These are phyloP conservation scores for Cladorrhinum samala DNA, from an alignment of 495 filamentous ascomycete genomes.

Conservation along the genomic window DNA sequence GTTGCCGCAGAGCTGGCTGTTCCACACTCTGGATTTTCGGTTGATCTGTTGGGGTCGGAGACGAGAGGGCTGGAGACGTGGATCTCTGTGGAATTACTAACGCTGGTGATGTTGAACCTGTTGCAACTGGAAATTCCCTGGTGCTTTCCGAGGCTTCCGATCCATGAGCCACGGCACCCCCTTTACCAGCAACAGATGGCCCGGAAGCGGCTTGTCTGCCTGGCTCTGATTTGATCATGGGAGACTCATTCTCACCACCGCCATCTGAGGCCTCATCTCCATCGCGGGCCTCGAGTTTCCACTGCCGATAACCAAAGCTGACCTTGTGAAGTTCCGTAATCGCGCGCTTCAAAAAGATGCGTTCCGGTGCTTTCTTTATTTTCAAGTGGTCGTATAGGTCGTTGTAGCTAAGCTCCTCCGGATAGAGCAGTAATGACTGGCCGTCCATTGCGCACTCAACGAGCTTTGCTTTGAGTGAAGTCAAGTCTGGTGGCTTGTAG, in stretches of 20 bases:
- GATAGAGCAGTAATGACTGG: constrained; percentile 48
- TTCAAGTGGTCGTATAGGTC: constrained; percentile 26
- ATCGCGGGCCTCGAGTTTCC: constrained; percentile 15
- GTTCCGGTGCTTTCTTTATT: constrained; percentile 30
- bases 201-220: too few species aligned
- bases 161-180: too few species aligned
- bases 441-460: constrained; percentile 58
- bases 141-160: too few species aligned
- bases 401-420: constrained; percentile 16
- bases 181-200: too few species aligned
- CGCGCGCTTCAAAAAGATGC: constrained; percentile 25
- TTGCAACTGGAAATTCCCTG: background rate
- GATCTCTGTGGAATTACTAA: background rate
- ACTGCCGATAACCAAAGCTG: constrained; percentile 28
- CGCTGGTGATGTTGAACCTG: background rate
- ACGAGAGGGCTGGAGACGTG: background rate
- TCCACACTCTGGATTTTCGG: background rate
- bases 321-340: constrained; percentile 24
- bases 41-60: background rate
- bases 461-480: constrained; percentile 46
- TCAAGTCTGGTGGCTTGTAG: constrained; percentile 43
- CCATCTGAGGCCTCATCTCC: background rate
- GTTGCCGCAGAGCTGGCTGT: background rate
- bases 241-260: background rate
- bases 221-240: constrained; percentile 5